These are phyloP conservation scores for Aspergillus niger DNA, from an alignment of 2,329 filamentous ascomycete genomes.

Conservation along the genomic window DNA sequence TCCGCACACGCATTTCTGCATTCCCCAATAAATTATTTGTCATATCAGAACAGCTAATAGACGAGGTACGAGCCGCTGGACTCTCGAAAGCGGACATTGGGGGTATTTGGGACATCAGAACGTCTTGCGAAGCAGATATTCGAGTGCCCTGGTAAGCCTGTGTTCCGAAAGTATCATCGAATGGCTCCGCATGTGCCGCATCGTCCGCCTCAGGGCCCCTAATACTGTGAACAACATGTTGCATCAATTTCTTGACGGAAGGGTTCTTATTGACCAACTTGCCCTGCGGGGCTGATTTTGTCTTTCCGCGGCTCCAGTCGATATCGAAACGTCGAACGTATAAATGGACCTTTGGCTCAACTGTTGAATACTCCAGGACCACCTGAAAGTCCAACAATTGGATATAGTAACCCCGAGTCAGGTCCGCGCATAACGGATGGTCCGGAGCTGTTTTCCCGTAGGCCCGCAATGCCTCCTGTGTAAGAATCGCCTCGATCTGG, in stretches of 20 bases:
- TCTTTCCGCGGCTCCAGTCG: conserved; percentile 21
- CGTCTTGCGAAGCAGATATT: conserved; percentile 17
- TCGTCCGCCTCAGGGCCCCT: conserved; percentile 6
- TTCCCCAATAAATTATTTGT: conserved; percentile 11
- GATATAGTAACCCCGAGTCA: conserved; percentile 31
- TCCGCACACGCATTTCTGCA: conserved; percentile 1
- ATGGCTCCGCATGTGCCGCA: not conserved
- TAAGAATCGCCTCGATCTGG: conserved; percentile 37
- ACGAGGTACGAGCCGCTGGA: not conserved
- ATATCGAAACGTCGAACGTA: conserved; percentile 30
- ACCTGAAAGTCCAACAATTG: conserved; percentile 39
- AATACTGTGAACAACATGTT: conserved; percentile 11
- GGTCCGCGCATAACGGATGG: conserved; percentile 20
- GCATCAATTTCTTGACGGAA: conserved; percentile 22
- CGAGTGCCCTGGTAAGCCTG: conserved; percentile 18
- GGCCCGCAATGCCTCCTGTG: conserved; percentile 26
- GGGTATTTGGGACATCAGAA: conserved; percentile 27
- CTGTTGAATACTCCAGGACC: conserved; percentile 33
- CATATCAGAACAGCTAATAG: not conserved
- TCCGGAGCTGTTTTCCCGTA: conserved; percentile 23
- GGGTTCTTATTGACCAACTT: conserved; percentile 25
- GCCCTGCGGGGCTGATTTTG: conserved; percentile 15
- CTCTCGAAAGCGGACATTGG: not conserved
- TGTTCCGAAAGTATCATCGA: conserved; percentile 14
- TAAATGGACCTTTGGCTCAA: conserved; percentile 27